Evolutionary conservation across 768 basidiomycete genomes (phyloP).

Genomic region (Boletus rufocinnamomeus): DNA sequence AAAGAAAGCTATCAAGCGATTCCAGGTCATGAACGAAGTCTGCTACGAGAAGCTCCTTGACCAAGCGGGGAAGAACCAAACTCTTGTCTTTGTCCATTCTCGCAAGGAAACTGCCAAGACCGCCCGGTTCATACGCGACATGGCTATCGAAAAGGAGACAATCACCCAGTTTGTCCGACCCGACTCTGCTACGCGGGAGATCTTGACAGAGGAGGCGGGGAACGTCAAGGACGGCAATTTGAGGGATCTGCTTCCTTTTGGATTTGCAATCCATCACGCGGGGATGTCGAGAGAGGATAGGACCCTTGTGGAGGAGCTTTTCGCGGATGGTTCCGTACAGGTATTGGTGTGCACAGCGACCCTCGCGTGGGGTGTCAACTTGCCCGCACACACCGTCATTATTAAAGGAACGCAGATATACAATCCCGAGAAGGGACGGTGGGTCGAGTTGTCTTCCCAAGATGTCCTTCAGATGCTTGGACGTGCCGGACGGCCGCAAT

Average conservation of each 20-base stretch:
- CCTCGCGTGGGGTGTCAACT: constrained; percentile 98
- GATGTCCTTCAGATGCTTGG: constrained; percentile 99
- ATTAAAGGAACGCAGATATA: constrained; percentile 99
- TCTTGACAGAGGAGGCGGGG: constrained; percentile 79
- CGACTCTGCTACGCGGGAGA: constrained; percentile 88
- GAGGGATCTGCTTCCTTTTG: constrained; percentile 90
- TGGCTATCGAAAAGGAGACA: constrained; percentile 95
- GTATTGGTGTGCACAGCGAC: constrained; percentile 97
- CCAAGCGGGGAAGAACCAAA: constrained; percentile 87
- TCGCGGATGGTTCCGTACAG: constrained; percentile 88
- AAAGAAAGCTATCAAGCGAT: constrained; percentile 98
- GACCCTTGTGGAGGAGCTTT: constrained; percentile 90
- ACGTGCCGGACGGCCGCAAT: constrained; percentile 95
- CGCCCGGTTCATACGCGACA: constrained; percentile 89
- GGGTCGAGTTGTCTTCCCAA: constrained; percentile 94
- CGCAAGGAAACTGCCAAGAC: constrained; percentile 99
- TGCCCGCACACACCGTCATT: constrained; percentile 96
- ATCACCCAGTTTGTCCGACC: constrained; percentile 96
- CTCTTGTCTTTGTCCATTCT: constrained; percentile 96
- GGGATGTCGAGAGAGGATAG: constrained; percentile 94
- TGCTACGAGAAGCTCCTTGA: constrained; percentile 99
- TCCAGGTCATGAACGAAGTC: constrained; percentile 98
- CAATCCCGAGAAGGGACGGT: constrained; percentile 97
- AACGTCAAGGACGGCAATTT: constrained; percentile 83
- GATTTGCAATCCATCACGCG: constrained; percentile 97